Evolutionary conservation across 2,329 filamentous ascomycete species (phyloP).

Genomic region (Stagonosporopsis vannaccii): DNA sequence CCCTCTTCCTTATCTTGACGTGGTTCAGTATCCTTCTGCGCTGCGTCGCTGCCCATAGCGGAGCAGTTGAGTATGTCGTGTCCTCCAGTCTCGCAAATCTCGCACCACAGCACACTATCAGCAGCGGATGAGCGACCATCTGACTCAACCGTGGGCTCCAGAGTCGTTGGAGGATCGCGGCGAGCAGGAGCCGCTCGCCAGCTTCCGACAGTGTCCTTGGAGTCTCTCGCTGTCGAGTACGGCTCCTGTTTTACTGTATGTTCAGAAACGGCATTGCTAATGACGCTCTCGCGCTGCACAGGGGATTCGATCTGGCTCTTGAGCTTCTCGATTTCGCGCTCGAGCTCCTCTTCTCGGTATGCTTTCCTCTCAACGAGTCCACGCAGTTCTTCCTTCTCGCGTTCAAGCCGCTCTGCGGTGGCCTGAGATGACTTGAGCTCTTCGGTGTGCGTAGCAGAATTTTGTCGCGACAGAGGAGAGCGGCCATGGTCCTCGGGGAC

Average conservation of each 20-base stretch:
- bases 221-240: slow-evolving; percentile 69
- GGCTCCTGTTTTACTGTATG: slow-evolving; percentile 56
- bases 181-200: slow-evolving; percentile 53
- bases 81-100: slow-evolving; percentile 90
- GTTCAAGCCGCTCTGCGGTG: slow-evolving; percentile 74
- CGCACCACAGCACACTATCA: slow-evolving; percentile 81
- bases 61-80: slow-evolving; percentile 95
- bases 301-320: slow-evolving; percentile 44
- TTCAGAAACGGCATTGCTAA: slow-evolving; percentile 61
- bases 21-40: slow-evolving; percentile 31
- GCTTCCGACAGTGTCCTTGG: slow-evolving; percentile 69
- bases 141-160: slow-evolving; percentile 75
- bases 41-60: slow-evolving; percentile 74
- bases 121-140: slow-evolving; percentile 68
- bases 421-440: slow-evolving; percentile 65
- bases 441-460: slow-evolving; percentile 46
- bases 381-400: slow-evolving; percentile 80
- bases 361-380: slow-evolving; percentile 75
- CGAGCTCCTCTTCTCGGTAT: slow-evolving; percentile 80
- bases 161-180: slow-evolving; percentile 52
- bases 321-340: slow-evolving; percentile 77
- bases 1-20: slow-evolving; percentile 38
- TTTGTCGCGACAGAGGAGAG: slow-evolving; percentile 41
- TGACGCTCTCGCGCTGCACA: slow-evolving; percentile 61
- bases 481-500: slow-evolving; percentile 53